Evolutionary conservation across 345 rosid genomes (phyloP).

Genomic region (Gossypium turneri): DNA sequence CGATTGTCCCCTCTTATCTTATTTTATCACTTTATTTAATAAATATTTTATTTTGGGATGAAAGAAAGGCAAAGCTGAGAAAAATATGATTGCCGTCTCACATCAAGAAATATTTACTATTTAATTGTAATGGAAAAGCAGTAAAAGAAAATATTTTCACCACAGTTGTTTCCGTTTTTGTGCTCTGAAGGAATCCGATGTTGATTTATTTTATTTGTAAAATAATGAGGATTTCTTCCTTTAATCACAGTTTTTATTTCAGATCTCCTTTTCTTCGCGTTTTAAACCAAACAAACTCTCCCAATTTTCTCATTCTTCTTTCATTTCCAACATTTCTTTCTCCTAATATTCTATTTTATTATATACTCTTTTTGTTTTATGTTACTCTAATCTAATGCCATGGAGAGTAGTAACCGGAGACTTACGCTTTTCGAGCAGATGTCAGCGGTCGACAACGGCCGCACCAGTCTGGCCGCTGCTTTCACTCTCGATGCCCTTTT

Average conservation of each 20-base stretch:
- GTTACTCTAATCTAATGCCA: not conserved
- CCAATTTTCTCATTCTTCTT: not conserved
- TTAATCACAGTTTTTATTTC: not conserved
- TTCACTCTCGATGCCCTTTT: conserved; percentile 25
- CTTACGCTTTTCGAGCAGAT: conserved; percentile 33
- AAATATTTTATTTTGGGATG: too few species aligned
- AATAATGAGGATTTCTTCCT: not conserved
- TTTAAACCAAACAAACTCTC: not conserved
- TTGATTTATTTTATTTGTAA: not conserved
- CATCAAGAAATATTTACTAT: too few species aligned
- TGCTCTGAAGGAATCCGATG: conserved; percentile 6
- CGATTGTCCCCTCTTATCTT: too few species aligned
- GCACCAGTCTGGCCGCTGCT: conserved; percentile 27
- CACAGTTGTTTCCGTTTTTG: not conserved
- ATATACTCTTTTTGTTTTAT: not conserved
- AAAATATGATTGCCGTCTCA: too few species aligned
- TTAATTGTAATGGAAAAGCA: not conserved
- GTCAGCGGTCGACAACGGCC: conserved; percentile 44
- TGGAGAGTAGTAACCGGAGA: conserved; percentile 29
- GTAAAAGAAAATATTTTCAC: not conserved
- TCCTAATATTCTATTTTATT: not conserved
- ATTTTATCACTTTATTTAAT: too few species aligned
- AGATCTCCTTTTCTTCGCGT: not conserved
- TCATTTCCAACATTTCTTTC: not conserved
- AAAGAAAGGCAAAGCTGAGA: too few species aligned